phyloP scores from a whole-genome alignment of 495 filamentous ascomycete species.

The Aspergillus wentii region DNA sequence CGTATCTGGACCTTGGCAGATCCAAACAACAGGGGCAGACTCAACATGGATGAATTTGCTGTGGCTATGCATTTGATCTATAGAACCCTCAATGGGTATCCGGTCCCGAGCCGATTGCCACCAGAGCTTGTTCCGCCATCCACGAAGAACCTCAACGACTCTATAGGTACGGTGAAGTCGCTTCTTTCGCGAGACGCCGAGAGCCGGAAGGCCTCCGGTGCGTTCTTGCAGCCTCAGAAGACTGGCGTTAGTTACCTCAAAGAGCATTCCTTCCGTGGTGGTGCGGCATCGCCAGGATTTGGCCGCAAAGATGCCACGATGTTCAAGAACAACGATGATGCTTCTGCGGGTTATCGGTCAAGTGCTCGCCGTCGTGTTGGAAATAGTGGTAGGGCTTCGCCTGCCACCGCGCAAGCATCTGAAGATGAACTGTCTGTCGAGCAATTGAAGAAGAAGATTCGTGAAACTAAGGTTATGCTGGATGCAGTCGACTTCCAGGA shows the following conservation, averaged over 20 bases:
- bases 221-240: constrained; percentile 84
- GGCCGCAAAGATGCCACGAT: constrained; percentile 90
- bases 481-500: constrained; percentile 97
- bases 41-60: constrained; percentile 97
- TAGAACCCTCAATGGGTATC: constrained; percentile 91
- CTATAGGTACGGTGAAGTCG: constrained; percentile 88
- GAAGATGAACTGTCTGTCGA: constrained; percentile 81
- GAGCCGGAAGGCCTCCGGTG: constrained; percentile 73
- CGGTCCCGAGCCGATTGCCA: constrained; percentile 84
- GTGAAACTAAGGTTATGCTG: constrained; percentile 91
- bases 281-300: constrained; percentile 30
- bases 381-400: constrained; percentile 71
- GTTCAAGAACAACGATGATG: constrained; percentile 94
- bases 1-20: constrained; percentile 94
- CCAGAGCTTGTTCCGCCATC: constrained; percentile 94
- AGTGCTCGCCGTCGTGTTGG: constrained; percentile 83
- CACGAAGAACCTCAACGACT: constrained; percentile 87
- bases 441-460: constrained; percentile 87
- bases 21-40: constrained; percentile 82
- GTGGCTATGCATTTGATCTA: constrained; percentile 99
- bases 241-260: constrained; percentile 98
- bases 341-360: constrained; percentile 79
- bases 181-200: constrained; percentile 89
- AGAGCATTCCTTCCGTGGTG: constrained; percentile 80
- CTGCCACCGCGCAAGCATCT: constrained; percentile 68